Base-by-base conservation (phyloP, 495 filamentous ascomycete species). In the Pyronema domesticum region DNA sequence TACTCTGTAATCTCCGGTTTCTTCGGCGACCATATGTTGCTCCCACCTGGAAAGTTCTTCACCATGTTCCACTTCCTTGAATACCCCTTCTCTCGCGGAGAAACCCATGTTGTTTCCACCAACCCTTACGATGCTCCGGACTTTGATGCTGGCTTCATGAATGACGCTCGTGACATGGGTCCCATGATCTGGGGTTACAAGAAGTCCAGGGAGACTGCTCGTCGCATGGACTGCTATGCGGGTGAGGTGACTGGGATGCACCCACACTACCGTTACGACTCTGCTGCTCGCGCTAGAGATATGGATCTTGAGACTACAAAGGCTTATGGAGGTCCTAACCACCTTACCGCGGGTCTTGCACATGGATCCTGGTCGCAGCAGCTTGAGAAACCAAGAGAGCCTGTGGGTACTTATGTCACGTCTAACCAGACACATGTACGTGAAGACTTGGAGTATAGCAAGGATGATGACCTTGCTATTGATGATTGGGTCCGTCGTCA, bases 151-250 rank as follows among this genome's bases (percentile, higher is more conserved):
- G 83, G 83, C 19, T 89, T 88, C 69, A 86, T 89, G 82, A 88
- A 83, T 58, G 82, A 89, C 65, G 78, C 84, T 66, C 74, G 83
- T 23, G 84, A 89, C 61, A 86, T 88, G 81, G 80, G 76, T 4
- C 81, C 83, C 8, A 83, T 87, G 80, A 80, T 87, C 4, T 89
- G 85, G 84, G 81, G 77, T 0, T 89, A 91, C 66, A 86, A 86
- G 67, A 86, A 86, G 66, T 84, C 80, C n/a, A 79, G 84, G 33
- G 85, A 88, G 74, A 87, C 82, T 5, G 82, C 83, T 6, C 72
- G 83, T 0, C 73, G 82, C 37, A 88, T 88, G 85, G 74, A 79
- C 40, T 74, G 80, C 3, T 89, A 86, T 56, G 81, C 81, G 14
- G 85, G 84, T 36, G 85, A 91, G 62, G 83, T 85, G 23, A 77